phyloP scores from a whole-genome alignment of 2,329 filamentous ascomycete species.

The Pseudogymnoascus sp. region DNA sequence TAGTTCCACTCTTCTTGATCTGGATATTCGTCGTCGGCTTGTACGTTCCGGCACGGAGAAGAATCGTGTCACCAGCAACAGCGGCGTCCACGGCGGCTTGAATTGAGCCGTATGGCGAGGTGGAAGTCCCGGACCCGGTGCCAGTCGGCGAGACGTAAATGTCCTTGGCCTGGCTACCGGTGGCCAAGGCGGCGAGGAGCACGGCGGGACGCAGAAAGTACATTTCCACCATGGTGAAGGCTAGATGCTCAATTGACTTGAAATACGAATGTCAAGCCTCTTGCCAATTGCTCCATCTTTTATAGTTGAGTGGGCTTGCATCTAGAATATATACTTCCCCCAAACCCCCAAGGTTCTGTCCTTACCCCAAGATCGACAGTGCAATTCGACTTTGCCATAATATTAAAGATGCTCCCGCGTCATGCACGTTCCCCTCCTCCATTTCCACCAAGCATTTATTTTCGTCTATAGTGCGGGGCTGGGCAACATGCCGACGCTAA shows the following conservation, averaged over 20 bases:
- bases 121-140: slow-evolving; percentile 32
- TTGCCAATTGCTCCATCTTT: neutral
- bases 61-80: slow-evolving; percentile 38
- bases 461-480: neutral
- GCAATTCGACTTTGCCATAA: neutral
- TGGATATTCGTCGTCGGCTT: slow-evolving; percentile 39
- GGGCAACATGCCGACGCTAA: neutral
- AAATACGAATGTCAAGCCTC: neutral
- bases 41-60: slow-evolving; percentile 38
- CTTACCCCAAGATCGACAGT: neutral
- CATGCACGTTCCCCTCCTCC: neutral
- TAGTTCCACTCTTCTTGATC: slow-evolving; percentile 36
- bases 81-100: slow-evolving; percentile 39
- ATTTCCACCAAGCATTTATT: neutral
- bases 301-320: neutral
- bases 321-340: neutral
- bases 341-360: neutral
- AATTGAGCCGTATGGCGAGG: slow-evolving; percentile 37
- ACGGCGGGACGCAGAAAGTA: neutral
- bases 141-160: slow-evolving; percentile 40
- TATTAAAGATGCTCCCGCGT: neutral
- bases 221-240: neutral
- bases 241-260: neutral
- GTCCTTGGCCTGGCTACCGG: slow-evolving; percentile 20
- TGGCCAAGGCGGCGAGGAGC: neutral